These are phyloP conservation scores for Cryphonectria nitschkei DNA, from an alignment of 2,329 filamentous ascomycete genomes.

Conservation along the genomic window DNA sequence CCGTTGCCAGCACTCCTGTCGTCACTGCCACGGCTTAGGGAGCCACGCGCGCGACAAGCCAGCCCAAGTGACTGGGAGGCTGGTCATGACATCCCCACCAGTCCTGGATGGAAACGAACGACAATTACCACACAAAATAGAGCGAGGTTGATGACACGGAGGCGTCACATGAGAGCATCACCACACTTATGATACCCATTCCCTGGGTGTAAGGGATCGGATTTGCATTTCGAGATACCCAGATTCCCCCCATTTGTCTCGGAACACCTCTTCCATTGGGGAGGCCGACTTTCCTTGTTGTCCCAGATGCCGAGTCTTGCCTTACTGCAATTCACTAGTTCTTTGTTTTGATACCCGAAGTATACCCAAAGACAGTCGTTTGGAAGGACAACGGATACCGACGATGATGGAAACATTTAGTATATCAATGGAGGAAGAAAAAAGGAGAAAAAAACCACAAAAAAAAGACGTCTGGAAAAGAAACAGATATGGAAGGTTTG, in stretches of 20 bases:
- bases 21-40: conserved; percentile 58
- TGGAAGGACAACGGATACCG: conserved; percentile 33
- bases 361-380: conserved; percentile 39
- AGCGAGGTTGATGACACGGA: conserved; percentile 35
- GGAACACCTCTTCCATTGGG: conserved; percentile 29
- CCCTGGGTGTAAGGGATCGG: conserved; percentile 43
- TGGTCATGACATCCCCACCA: conserved; percentile 30
- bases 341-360: conserved; percentile 44
- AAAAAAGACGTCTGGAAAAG: conserved; percentile 20
- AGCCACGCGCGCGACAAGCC: conserved; percentile 14
- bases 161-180: conserved; percentile 31
- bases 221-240: conserved; percentile 64
- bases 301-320: conserved; percentile 31
- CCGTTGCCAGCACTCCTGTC: conserved; percentile 47
- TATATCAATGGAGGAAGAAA: conserved; percentile 14
- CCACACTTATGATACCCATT: conserved; percentile 30
- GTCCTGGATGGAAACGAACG: conserved; percentile 28
- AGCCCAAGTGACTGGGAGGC: conserved; percentile 31
- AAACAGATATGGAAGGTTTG: conserved; percentile 13
- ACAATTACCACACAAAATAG: conserved; percentile 32
- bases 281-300: conserved; percentile 31
- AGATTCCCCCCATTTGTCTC: conserved; percentile 46
- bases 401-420: conserved; percentile 29
- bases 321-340: conserved; percentile 34
- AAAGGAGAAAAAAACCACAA: conserved; percentile 25